Evolutionary conservation across 306 rosid genomes (phyloP), one percentile per base, ranked within the genome.

Genomic region (Sindora glabra): DNA sequence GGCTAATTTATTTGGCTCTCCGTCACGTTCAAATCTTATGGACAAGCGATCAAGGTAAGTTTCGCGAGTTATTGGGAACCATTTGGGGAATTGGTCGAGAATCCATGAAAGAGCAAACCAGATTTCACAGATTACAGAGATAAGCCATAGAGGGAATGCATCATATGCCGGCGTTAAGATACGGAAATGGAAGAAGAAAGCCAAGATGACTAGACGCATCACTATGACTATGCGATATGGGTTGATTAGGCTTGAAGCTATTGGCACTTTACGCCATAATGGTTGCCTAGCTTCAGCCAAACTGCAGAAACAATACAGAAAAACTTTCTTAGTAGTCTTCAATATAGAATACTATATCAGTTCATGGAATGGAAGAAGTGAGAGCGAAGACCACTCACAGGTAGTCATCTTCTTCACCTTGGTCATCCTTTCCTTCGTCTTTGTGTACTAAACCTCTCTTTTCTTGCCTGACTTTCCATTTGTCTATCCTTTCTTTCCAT

Each of bases 161-260:
- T 92, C 95, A 38, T 82, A 64, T 1, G 87, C 95, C 0, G 99
- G 97, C 4, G 86, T 83, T 53, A 76, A 32, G 66, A 92, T 78
- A 1, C 99, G 90, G 52, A 80, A 89, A 37, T 64, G 95, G 75
- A 92, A 81, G 80, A 92, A 92, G 77, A 89, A 80, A 13, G 74
- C 83, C 8, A 92, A 86, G 51, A 86, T 69, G 10, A 84, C 42
- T 13, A 92, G 79, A 22, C 99, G 88, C 36, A 67, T 50, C 26
- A 86, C 78, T 47, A 92, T 89, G 63, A 86, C 95, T 30, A 92
- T 92, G n/a, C 99, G 89, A 55, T 92, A 92, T 5, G 99, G 99
- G 32, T 86, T 92, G 67, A 92, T 84, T 67, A 74, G 66, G 84
- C 90, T 81, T 4, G 97, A 83, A 23, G 96, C 2, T 44, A 92